Evolutionary conservation across 352 stramenopile species (phyloP).

Genomic region (Phytophthora boehmeriae): DNA sequence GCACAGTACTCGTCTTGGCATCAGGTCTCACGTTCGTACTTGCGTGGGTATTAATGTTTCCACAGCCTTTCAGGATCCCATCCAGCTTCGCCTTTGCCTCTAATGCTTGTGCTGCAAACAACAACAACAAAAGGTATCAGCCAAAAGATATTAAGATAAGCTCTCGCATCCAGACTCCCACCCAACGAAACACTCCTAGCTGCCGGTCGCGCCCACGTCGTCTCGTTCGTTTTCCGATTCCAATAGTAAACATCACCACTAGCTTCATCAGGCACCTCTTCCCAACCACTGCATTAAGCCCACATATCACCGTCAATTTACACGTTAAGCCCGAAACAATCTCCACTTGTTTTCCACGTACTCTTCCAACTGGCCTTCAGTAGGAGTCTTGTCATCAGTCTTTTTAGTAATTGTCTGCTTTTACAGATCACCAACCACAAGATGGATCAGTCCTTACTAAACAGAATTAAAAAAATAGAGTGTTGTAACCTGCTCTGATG

Average conservation of each 20-base stretch:
- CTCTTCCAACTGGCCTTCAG: conserved; percentile 18
- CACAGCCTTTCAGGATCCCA: conserved; percentile 54
- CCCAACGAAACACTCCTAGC: conserved; percentile 57
- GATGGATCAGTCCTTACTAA: background rate
- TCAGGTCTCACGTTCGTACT: conserved; percentile 2
- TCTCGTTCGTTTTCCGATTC: conserved; percentile 78
- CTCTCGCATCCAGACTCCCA: conserved; percentile 19
- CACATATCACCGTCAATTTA: conserved; percentile 1
- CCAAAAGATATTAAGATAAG: background rate
- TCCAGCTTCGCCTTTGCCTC: conserved; percentile 70
- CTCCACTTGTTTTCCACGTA: conserved; percentile 11
- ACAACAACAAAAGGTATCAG: background rate
- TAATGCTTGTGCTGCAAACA: conserved; percentile 47
- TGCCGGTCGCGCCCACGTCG: conserved; percentile 65
- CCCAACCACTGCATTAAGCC: conserved; percentile 54
- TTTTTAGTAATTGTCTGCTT: conserved; percentile 1
- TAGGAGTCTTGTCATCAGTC: conserved; percentile 9
- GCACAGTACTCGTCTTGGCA: conserved; percentile 6
- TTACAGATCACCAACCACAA: background rate
- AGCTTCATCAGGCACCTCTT: conserved; percentile 58
- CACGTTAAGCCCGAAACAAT: background rate
- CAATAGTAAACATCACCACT: conserved; percentile 75
- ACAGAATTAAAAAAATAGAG: background rate
- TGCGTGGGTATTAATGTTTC: conserved; percentile 7
- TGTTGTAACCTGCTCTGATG: conserved; percentile 8